A percentile compares a stretch with the other conserved stretches of the same genome.
Conservation (phyloP, 2,329 filamentous ascomycete genomes). For the Alternaria triticimaculans region DNA sequence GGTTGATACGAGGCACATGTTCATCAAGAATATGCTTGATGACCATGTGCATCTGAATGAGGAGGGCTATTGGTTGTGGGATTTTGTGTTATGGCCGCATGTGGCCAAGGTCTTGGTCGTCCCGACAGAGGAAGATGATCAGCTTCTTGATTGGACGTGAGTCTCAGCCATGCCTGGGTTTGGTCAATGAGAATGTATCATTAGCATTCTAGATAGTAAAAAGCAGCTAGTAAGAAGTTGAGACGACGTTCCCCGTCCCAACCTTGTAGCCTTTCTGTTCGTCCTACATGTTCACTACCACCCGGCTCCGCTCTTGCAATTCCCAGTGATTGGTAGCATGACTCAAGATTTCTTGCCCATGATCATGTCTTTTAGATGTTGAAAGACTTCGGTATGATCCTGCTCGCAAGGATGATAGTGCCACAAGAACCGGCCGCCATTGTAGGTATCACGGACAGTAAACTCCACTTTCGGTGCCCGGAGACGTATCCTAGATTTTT, state of each 20-base stretch:
- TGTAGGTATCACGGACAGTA: not conserved
- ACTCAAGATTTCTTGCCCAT: not conserved
- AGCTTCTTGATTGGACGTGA: not conserved
- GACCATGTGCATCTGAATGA: constrained; percentile 25
- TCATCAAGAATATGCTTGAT: constrained; percentile 14
- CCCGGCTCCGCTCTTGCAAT: not conserved
- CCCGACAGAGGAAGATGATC: not conserved
- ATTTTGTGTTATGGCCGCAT: constrained; percentile 11
- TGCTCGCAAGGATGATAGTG: not conserved
- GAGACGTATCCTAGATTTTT: not conserved
- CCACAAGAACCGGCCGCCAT: not conserved
- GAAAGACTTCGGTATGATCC: not conserved
- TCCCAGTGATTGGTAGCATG: not conserved
- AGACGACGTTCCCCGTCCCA: not conserved
- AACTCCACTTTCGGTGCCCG: not conserved
- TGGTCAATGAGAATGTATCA: not conserved
- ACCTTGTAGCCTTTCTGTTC: not conserved
- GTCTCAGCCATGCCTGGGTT: not conserved
- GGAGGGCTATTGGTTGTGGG: constrained; percentile 17
- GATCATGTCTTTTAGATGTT: not conserved
- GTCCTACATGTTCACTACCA: not conserved
- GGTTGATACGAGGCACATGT: constrained; percentile 8
- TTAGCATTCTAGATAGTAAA: not conserved
- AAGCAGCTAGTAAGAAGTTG: not conserved
- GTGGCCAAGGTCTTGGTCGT: not conserved